These are phyloP conservation scores for Trametes villosa DNA, from an alignment of 768 basidiomycete genomes.

Conservation along the genomic window DNA sequence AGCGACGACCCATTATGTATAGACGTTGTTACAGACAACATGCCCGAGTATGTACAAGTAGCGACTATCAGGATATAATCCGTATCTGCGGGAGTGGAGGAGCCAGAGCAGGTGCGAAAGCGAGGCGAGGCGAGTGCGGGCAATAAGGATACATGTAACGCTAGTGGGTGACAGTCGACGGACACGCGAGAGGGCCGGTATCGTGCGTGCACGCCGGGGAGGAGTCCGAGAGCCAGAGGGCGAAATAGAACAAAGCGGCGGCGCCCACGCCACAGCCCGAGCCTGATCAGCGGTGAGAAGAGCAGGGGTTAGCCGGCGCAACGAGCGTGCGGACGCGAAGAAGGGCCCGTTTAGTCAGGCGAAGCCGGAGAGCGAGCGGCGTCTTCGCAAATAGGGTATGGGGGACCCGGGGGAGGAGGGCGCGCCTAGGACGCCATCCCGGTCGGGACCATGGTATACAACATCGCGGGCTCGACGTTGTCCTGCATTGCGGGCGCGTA, in stretches of 20 bases:
- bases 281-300: too few species aligned
- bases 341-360: too few species aligned
- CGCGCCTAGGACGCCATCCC: constrained; percentile 13
- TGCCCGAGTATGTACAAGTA: constrained; percentile 12
- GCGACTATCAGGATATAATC: constrained; percentile 2
- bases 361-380: too few species aligned
- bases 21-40: constrained; percentile 18
- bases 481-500: constrained; percentile 11
- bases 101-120: constrained; percentile 3
- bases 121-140: constrained; percentile 1
- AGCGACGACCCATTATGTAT: background rate
- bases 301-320: too few species aligned
- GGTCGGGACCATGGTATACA: constrained; percentile 14
- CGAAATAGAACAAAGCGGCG: too few species aligned
- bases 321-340: too few species aligned
- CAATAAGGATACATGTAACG: constrained; percentile 16
- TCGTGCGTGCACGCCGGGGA: background rate
- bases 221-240: background rate
- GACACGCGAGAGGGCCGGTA: background rate
- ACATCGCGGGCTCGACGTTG: constrained; percentile 8
- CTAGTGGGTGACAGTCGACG: background rate
- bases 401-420: too few species aligned
- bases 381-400: background rate
- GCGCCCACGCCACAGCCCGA: too few species aligned
- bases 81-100: background rate